A percentile compares a stretch with the other conserved stretches of the same genome.
Conservation (phyloP, 139 green algal species). For the Coccomyxa sp. region DNA sequence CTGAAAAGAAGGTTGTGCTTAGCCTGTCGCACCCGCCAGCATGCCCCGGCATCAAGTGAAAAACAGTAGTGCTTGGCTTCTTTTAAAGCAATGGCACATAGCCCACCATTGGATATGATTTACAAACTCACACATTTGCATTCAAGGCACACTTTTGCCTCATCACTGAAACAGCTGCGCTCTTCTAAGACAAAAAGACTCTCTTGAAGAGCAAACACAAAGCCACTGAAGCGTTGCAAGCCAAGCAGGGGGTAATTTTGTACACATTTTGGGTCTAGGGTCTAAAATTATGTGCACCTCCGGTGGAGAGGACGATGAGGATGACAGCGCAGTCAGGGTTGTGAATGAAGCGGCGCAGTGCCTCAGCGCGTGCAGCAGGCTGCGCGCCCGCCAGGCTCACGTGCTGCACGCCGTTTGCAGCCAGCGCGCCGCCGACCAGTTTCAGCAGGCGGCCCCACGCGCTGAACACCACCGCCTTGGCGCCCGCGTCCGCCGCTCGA, state of each 20-base stretch:
- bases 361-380: slow-evolving; percentile 18
- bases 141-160: no score
- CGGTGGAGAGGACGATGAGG: slow-evolving; percentile 24
- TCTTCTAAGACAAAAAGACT: background rate
- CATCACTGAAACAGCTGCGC: no score
- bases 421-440: slow-evolving; percentile 45
- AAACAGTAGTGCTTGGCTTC: no score
- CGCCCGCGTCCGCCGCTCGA: slow-evolving; percentile 17
- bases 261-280: background rate
- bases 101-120: no score
- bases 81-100: no score
- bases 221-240: no score
- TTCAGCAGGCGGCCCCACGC: slow-evolving; percentile 50
- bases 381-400: slow-evolving; percentile 29
- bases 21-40: no score
- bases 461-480: slow-evolving; percentile 47
- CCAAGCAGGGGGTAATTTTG: no score
- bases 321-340: slow-evolving; percentile 43
- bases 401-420: slow-evolving; percentile 20
- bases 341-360: slow-evolving; percentile 39
- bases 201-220: no score
- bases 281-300: background rate
- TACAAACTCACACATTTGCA: no score
- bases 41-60: no score
- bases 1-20: no score